Evolutionary conservation across 352 stramenopile species (phyloP), one percentile per base, ranked within the genome.

Genomic region (Pythium insidiosum): DNA sequence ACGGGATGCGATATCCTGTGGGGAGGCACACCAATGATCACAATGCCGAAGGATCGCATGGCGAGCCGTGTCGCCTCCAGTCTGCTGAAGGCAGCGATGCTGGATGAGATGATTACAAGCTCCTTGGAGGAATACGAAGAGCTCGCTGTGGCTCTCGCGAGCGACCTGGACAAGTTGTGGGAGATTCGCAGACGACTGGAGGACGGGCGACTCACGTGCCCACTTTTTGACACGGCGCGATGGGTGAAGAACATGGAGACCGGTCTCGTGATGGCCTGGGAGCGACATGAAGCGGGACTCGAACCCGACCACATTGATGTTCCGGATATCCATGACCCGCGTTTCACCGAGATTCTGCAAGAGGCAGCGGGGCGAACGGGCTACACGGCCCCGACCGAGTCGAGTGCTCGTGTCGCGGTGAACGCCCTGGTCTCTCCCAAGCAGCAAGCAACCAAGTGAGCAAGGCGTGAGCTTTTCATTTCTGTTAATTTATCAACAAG

Each of bases 1-100:
- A 97, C 88, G 0, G 87, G 73, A 3, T 95, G 84, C 39, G 90
- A 98, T 40, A 94, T 96, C 29, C 58, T 98, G 20, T 98, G 88
- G 91, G 80, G 74, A 4, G 74, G 72, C 2, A 95, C 86, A 19
- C 92, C 92, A 11, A 88, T 98, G 64, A 61, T 98, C 43, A 96
- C 87, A 13, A 75, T 94, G 65, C 56, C 72, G 0, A 92, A 91
- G 34, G 80, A 94, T n/a, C 87, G 83, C 37, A 95, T 97, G 83
- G 79, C 83, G 1, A 86, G 69, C 4, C 80, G 90, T 33, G 84
- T 98, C 4, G 86, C 84, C 9, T 84, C 81, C 16, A 94, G 74
- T 65, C 51, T 98, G 25, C 54, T 97, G 15, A 73, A 76, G 4
- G 73, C 77, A 0, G 82, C 78, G 7, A 86, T 88, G 35, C 61